Evolutionary conservation across 768 basidiomycete genomes (phyloP).

Genomic region (Fomitopsis pulvina): DNA sequence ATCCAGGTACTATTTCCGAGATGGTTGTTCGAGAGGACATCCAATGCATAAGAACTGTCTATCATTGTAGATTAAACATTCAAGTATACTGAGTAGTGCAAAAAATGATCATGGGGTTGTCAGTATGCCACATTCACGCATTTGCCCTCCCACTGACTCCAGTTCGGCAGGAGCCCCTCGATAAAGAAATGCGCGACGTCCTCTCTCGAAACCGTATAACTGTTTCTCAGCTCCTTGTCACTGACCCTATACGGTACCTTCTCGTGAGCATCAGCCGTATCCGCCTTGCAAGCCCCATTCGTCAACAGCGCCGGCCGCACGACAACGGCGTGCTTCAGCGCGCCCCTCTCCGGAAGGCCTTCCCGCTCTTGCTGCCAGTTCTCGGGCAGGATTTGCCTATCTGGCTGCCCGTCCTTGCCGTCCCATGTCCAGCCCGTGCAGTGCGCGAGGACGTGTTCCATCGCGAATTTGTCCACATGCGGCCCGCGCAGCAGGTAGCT

Average conservation of each 20-base stretch:
- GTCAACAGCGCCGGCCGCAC: constrained; percentile 54
- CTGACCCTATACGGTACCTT: constrained; percentile 35
- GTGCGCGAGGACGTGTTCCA: constrained; percentile 45
- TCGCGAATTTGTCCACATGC: constrained; percentile 56
- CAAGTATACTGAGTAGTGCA: too few species aligned
- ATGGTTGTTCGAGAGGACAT: too few species aligned
- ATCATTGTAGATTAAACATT: too few species aligned
- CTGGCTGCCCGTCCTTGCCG: constrained; percentile 36
- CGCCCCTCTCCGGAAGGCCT: constrained; percentile 37
- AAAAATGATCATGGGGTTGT: too few species aligned
- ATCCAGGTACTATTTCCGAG: too few species aligned
- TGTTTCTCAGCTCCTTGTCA: constrained; percentile 25
- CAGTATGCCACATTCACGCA: constrained; percentile 44
- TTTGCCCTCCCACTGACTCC: constrained; percentile 50
- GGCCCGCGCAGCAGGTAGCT: constrained; percentile 34
- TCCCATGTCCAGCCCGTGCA: constrained; percentile 47
- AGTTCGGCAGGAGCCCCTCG: constrained; percentile 36
- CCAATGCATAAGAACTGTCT: too few species aligned
- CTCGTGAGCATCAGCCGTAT: constrained; percentile 16
- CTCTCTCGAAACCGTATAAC: constrained; percentile 51
- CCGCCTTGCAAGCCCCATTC: constrained; percentile 42
- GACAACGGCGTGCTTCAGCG: constrained; percentile 39
- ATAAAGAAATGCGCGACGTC: constrained; percentile 65
- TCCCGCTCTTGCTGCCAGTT: constrained; percentile 38
- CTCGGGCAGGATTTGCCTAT: constrained; percentile 34